A percentile compares a stretch with the other conserved stretches of the same genome.
phyloP scores from a whole-genome alignment of 1,139 yeast species.

The Taphrina deformans region DNA sequence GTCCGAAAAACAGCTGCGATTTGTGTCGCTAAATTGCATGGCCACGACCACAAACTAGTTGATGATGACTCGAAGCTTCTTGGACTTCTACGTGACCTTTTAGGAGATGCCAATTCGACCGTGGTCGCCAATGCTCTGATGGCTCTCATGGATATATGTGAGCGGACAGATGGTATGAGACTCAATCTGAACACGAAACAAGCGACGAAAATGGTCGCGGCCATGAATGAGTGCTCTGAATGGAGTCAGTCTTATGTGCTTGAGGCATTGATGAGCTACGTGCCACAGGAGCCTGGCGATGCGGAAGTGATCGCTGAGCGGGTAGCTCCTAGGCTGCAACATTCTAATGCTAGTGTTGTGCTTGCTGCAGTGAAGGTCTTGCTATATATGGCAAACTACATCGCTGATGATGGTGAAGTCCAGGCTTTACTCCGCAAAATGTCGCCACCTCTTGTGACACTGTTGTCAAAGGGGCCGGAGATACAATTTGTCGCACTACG shows the following conservation, averaged over 20 bases:
- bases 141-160: slow-evolving; percentile 66
- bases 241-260: slow-evolving; percentile 80
- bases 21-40: slow-evolving; percentile 69
- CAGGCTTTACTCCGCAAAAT: slow-evolving; percentile 61
- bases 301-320: slow-evolving; percentile 68
- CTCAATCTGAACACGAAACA: slow-evolving; percentile 60
- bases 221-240: slow-evolving; percentile 62
- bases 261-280: slow-evolving; percentile 65
- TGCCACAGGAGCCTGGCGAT: slow-evolving; percentile 67
- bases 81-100: slow-evolving; percentile 55
- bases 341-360: slow-evolving; percentile 79
- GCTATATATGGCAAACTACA: slow-evolving; percentile 71
- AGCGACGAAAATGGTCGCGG: slow-evolving; percentile 55
- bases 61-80: slow-evolving; percentile 44
- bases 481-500: slow-evolving; percentile 78
- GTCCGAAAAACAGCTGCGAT: slow-evolving; percentile 71
- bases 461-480: slow-evolving; percentile 77
- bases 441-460: slow-evolving; percentile 69
- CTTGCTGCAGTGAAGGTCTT: slow-evolving; percentile 72
- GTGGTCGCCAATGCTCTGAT: slow-evolving; percentile 76
- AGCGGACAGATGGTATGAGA: slow-evolving; percentile 53
- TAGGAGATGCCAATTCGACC: slow-evolving; percentile 57
- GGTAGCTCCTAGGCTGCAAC: slow-evolving; percentile 73
- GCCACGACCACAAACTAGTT: slow-evolving; percentile 54
- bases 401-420: slow-evolving; percentile 49